Evolutionary conservation across 306 rosid genomes (phyloP), one percentile per base, ranked within the genome.

Genomic region (Inga laurina): DNA sequence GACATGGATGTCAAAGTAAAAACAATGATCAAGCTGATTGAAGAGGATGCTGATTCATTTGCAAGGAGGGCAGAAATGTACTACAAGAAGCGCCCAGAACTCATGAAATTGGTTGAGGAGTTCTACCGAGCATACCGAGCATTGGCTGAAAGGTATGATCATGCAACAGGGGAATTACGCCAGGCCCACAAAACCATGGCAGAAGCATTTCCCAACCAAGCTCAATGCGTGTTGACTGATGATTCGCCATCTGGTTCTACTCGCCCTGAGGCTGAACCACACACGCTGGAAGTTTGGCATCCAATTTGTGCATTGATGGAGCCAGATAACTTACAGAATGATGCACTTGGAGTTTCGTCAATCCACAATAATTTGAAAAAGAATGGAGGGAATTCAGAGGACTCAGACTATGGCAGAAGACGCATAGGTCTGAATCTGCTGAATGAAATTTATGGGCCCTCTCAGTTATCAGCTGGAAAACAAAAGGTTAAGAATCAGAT

Each of bases 31-130:
- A 97, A 94, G 90, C 99, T 94, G 81, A 97, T 97, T 68, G 99
- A 97, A 90, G 99, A 97, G 88, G 99, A 97, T 90, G 99, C 98
- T 22, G 99, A 97, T 86, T 97, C 99, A 35, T 97, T 97, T 88
- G 98, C 99, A 66, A 94, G 98, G 85, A 94, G 97, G 91, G 99
- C 99, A 64, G 99, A 97, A 79, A 97, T 97, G 99, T 97, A 97
- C 90, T 97, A 97, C 84, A 94, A 94, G 90, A 97, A 97, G 88
- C 92, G 97, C 22, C 99, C 99, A 54, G 99, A 97, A 87, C 97
- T 97, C 56, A 92, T 92, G 97, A 94, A 97, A 82, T 76, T 97
- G 69, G 98, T 97, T 54, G 99, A 97, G 89, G 99, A 97, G 89
- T 92, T 97, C 89, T 92, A 97, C 88, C 93, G 99, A 82, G 99